Base-by-base conservation (phyloP, 495 filamentous ascomycete species). In the Penicillium robsamsonii region DNA sequence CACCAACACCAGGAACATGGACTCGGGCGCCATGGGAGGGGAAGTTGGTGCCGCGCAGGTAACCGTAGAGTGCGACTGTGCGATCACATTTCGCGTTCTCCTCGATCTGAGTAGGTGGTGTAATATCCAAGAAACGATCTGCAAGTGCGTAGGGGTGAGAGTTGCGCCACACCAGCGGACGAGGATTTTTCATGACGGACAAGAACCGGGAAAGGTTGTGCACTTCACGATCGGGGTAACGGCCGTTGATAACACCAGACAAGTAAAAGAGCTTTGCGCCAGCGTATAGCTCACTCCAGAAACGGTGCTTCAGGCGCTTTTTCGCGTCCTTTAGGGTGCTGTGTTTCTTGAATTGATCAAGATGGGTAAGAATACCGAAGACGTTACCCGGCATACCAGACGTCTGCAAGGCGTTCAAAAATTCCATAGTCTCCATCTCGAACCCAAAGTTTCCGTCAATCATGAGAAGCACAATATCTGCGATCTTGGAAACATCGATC, bases 381-480 rank as follows among this genome's bases (percentile, higher is more conserved):
- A 98, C 91, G 63, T 98, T 98, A 57, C 92, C 93, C 9, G 94
- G 94, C 91, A 98, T 96, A 69, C 94, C 94, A 50, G 88, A 93
- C 10, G 90, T 81, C 7, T 89, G 84, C 50, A 97, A 75, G 42
- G 95, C 85, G 63, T 96, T 97, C 65, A 98, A 72, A 62, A 98
- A 98, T 71, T 98, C 94, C 95, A 98, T 97, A 1, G 94, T 98
- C 76, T 98, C 94, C 94, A 98, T 98, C 75, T 98, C 94, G 64
- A 97, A 98, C 3, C 94, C 94, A 67, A 86, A 98, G 74, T 97
- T 97, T 35, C 92, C 95, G 67, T 98, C 94, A 56, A 98, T 97
- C 90, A 98, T 91, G 29, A 98, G 76, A 25, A 98, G 75, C 4
- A 98, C 91, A 59, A 97, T 97, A 67, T 98, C 94, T 22, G 92